A percentile compares a stretch with the other conserved stretches of the same genome.
phyloP scores from a whole-genome alignment of 1,284 basidiomycete genomes.

The Schizophyllum commune region DNA sequence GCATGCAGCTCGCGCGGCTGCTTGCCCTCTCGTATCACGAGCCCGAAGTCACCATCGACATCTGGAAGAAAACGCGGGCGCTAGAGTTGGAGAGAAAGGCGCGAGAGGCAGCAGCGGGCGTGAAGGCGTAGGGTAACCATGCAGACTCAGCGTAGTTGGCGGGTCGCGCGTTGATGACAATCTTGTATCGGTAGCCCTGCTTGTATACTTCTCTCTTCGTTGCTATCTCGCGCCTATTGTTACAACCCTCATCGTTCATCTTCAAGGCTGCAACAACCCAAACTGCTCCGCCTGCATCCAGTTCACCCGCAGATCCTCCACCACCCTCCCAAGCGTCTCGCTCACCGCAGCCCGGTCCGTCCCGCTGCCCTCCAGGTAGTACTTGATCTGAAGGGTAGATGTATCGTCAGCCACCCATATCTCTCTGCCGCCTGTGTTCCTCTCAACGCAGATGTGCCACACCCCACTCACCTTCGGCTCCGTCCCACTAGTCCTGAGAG shows the following conservation, averaged over 20 bases:
- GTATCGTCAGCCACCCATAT: neutral
- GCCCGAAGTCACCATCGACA: constrained; percentile 32
- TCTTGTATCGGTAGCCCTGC: neutral
- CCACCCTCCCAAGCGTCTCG: constrained; percentile 32
- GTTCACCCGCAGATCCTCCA: constrained; percentile 37
- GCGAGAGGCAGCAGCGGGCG: neutral
- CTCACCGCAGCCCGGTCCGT: constrained; percentile 29
- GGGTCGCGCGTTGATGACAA: too few relatives aligned
- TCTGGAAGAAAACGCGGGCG: constrained; percentile 33
- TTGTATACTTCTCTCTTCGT: too few relatives aligned
- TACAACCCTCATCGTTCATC: neutral
- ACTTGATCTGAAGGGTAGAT: constrained; percentile 31
- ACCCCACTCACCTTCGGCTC: constrained; percentile 65
- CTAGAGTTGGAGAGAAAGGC: constrained; percentile 27
- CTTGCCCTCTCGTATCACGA: constrained; percentile 41
- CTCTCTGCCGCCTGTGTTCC: neutral
- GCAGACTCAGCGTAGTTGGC: neutral
- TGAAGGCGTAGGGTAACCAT: neutral
- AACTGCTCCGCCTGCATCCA: constrained; percentile 46
- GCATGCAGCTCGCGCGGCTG: constrained; percentile 59
- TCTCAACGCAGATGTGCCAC: neutral
- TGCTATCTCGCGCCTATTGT: neutral
- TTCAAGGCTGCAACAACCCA: constrained; percentile 2
- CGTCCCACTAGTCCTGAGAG: constrained; percentile 77
- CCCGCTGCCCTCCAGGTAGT: constrained; percentile 58